These are phyloP conservation scores for Fusarium kyushuense DNA, from an alignment of 2,329 filamentous ascomycete genomes.

Conservation along the genomic window DNA sequence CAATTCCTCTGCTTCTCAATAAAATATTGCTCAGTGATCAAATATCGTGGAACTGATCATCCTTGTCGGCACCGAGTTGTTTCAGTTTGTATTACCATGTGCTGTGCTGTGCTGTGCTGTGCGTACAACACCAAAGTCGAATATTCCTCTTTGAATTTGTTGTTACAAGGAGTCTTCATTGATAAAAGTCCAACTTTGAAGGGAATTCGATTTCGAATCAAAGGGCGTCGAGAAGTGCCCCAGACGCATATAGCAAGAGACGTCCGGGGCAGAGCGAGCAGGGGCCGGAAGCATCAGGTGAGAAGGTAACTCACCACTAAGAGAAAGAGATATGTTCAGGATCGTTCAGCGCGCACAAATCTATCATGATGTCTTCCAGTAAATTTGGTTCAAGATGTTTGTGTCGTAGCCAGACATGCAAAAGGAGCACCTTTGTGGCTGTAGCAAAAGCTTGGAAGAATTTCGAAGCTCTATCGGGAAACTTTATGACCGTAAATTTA, in stretches of 20 bases:
- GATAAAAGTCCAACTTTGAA: not conserved
- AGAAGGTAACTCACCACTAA: conserved; percentile 55
- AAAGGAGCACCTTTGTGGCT: conserved; percentile 33
- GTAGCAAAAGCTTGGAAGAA: conserved; percentile 7
- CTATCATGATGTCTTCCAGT: conserved; percentile 57
- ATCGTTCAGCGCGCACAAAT: conserved; percentile 53
- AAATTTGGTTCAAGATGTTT: conserved; percentile 39
- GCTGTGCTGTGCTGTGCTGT: not conserved
- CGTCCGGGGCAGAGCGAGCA: conserved; percentile 3
- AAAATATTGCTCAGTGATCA: not conserved
- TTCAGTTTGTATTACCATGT: not conserved
- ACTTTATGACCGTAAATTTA: conserved; percentile 16
- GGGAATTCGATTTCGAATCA: not conserved
- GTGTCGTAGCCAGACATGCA: conserved; percentile 45
- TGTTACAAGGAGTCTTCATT: not conserved
- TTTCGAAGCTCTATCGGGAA: conserved; percentile 24
- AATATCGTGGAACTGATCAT: not conserved
- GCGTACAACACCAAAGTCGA: not conserved
- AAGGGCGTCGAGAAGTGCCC: not conserved
- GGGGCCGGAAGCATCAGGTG: conserved; percentile 11
- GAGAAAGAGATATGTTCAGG: conserved; percentile 52
- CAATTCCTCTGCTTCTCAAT: not conserved
- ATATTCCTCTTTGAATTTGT: too few species aligned
- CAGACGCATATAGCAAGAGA: conserved; percentile 2
- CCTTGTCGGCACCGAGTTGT: not conserved